A percentile compares a stretch with the other conserved stretches of the same genome.
Conservation (phyloP, 179 eudicot genomes). For the Kewa caespitosa region DNA sequence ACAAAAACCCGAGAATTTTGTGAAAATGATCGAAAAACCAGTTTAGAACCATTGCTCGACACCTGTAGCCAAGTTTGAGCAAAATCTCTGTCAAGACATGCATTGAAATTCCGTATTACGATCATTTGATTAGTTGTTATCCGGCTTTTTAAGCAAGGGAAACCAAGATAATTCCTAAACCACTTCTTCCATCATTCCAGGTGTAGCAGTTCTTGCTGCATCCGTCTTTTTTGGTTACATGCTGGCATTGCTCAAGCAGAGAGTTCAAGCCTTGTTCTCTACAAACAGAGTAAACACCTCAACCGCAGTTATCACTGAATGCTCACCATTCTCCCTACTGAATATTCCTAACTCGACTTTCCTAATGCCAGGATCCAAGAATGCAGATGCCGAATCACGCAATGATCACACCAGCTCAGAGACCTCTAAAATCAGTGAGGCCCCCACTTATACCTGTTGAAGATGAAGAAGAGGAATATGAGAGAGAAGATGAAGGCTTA, state of each 20-base stretch:
- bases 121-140: no score
- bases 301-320: background rate
- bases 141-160: no score
- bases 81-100: no score
- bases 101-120: no score
- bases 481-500: slow-evolving; percentile 35
- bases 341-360: background rate
- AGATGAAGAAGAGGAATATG: slow-evolving; percentile 32
- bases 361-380: slow-evolving; percentile 30
- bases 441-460: slow-evolving; percentile 32
- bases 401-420: slow-evolving; percentile 27
- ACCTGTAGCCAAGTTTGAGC: no score
- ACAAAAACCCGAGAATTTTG: no score
- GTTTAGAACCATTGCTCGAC: no score
- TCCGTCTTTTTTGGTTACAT: slow-evolving; percentile 43
- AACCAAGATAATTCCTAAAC: background rate
- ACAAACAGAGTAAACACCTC: slow-evolving; percentile 27
- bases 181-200: slow-evolving; percentile 20
- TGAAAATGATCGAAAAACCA: no score
- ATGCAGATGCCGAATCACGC: slow-evolving; percentile 15
- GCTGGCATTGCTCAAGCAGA: slow-evolving; percentile 45
- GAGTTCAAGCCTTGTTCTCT: slow-evolving; percentile 38
- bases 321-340: background rate
- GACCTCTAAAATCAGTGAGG: slow-evolving; percentile 28
- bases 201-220: slow-evolving; percentile 37